phyloP scores from a whole-genome alignment of 2,329 filamentous ascomycete genomes.

The Aspergillus carbonarius region DNA sequence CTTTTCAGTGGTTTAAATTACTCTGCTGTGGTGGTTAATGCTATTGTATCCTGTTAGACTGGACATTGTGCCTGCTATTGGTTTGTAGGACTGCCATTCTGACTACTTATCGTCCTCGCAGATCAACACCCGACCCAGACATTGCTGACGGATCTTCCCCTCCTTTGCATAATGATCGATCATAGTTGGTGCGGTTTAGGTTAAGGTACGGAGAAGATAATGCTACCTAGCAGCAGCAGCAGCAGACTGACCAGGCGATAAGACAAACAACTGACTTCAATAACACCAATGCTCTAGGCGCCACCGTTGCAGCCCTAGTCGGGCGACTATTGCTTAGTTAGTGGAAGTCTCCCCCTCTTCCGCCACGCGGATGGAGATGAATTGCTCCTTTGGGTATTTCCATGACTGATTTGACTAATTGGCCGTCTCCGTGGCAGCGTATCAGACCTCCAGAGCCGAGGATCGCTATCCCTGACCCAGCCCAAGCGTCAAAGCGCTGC shows the following conservation, averaged over 20 bases:
- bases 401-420: background rate
- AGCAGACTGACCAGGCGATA: background rate
- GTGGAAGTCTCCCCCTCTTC: background rate
- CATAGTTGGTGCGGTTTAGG: slow-evolving; percentile 16
- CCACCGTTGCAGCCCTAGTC: slow-evolving; percentile 7
- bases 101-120: slow-evolving; percentile 8
- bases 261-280: slow-evolving; percentile 5
- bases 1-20: too few species aligned
- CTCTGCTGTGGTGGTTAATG: background rate
- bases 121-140: slow-evolving; percentile 17
- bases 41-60: background rate
- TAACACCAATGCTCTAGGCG: slow-evolving; percentile 7
- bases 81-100: background rate
- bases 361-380: background rate
- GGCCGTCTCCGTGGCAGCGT: background rate
- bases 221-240: background rate
- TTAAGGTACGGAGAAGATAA: slow-evolving; percentile 15
- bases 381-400: background rate
- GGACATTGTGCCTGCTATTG: background rate
- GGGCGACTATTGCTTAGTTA: slow-evolving; percentile 4
- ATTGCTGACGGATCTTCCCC: slow-evolving; percentile 15
- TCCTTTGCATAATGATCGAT: slow-evolving; percentile 17
- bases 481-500: slow-evolving; percentile 22
- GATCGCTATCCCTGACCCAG: slow-evolving; percentile 15
- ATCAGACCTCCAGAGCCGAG: slow-evolving; percentile 1